phyloP scores from a whole-genome alignment of 345 rosid genomes.

The Heritiera fomes region DNA sequence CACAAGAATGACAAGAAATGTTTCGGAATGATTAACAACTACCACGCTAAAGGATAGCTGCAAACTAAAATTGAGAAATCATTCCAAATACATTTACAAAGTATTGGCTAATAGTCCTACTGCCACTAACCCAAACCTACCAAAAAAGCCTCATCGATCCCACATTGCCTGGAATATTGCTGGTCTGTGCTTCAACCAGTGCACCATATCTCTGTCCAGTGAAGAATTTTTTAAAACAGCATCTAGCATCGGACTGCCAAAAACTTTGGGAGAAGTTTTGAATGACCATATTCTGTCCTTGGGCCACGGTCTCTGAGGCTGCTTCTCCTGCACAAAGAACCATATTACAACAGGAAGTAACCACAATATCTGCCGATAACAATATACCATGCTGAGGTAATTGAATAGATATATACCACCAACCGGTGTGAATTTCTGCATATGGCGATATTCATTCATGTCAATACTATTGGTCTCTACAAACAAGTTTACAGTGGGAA shows the following conservation, averaged over 20 bases:
- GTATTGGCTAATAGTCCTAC: too few species aligned
- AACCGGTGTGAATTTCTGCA: background rate
- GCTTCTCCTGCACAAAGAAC: slow-evolving; percentile 61
- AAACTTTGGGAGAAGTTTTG: slow-evolving; percentile 51
- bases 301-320: slow-evolving; percentile 90
- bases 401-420: background rate
- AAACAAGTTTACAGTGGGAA: background rate
- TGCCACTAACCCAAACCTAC: slow-evolving; percentile 2
- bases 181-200: slow-evolving; percentile 86
- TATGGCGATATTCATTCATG: background rate
- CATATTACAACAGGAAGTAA: background rate
- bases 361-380: background rate
- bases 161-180: slow-evolving; percentile 65
- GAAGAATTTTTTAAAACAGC: slow-evolving; percentile 48
- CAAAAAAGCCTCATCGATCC: slow-evolving; percentile 50
- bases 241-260: slow-evolving; percentile 96
- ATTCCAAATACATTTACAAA: slow-evolving; percentile 41
- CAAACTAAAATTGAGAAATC: slow-evolving; percentile 33
- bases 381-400: background rate
- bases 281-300: slow-evolving; percentile 92
- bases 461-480: background rate
- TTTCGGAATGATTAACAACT: slow-evolving; percentile 48
- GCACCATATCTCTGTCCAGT: slow-evolving; percentile 76
- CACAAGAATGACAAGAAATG: slow-evolving; percentile 47
- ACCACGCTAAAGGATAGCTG: slow-evolving; percentile 45